A percentile compares a stretch with the other conserved stretches of the same genome.
Conservation (phyloP, 495 filamentous ascomycete species). For the Hypoxylon perforatum region DNA sequence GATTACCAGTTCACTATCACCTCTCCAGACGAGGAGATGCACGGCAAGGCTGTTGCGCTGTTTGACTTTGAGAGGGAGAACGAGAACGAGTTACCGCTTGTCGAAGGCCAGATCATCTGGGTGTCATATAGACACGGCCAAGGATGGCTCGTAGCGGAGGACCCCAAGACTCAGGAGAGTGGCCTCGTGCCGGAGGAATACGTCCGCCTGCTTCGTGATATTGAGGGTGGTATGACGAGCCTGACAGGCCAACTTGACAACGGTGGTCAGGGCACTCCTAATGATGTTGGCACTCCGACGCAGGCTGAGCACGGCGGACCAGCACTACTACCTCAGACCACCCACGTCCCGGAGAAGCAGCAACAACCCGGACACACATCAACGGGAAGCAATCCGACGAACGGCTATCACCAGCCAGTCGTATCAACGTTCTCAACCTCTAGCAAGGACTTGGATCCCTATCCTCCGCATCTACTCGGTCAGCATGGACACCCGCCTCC, state of each 20-base stretch:
- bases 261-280: conserved; percentile 55
- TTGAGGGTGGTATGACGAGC: conserved; percentile 74
- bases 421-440: conserved; percentile 81
- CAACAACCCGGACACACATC: conserved; percentile 54
- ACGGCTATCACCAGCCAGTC: conserved; percentile 72
- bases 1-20: conserved; percentile 96
- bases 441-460: conserved; percentile 77
- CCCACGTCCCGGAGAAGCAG: conserved; percentile 21
- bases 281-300: conserved; percentile 65
- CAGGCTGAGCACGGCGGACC: conserved; percentile 61
- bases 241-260: conserved; percentile 56
- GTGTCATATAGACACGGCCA: conserved; percentile 95
- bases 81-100: conserved; percentile 92
- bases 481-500: conserved; percentile 69
- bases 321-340: conserved; percentile 27
- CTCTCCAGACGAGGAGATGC: conserved; percentile 96
- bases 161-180: conserved; percentile 85
- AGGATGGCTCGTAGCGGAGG: conserved; percentile 96
- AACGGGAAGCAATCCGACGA: conserved; percentile 56
- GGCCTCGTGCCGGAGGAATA: conserved; percentile 97
- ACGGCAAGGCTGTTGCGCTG: conserved; percentile 93
- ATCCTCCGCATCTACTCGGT: conserved; percentile 71
- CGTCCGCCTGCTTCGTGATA: conserved; percentile 90
- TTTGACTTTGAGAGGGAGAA: conserved; percentile 96
- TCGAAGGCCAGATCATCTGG: conserved; percentile 95